phyloP scores from a whole-genome alignment of 2,329 filamentous ascomycete species.

The Microdochium trichocladiopsis region DNA sequence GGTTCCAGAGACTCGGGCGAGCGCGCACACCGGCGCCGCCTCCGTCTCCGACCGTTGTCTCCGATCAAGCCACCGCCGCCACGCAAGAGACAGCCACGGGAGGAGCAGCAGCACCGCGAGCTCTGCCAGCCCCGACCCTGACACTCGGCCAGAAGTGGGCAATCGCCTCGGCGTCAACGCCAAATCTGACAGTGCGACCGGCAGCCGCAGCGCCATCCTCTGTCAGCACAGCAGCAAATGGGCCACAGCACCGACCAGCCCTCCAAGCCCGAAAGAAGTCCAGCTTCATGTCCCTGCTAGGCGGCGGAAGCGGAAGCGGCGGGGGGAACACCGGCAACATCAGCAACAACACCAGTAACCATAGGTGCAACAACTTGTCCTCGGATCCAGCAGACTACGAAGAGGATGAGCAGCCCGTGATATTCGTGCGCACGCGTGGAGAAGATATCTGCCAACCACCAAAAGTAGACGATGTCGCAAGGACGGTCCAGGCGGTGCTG shows the following conservation, averaged over 20 bases:
- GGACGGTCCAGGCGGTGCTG: neutral
- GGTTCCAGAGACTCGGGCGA: neutral
- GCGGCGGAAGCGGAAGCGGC: no score
- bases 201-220: no score
- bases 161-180: no score
- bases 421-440: neutral
- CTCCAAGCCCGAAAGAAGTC: neutral
- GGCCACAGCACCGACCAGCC: neutral
- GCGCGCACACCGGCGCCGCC: neutral
- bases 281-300: neutral
- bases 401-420: neutral
- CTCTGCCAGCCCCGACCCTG: no score
- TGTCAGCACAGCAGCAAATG: neutral
- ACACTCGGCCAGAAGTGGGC: no score
- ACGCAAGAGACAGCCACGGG: no score
- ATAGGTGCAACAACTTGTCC: neutral
- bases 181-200: no score
- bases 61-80: no score
- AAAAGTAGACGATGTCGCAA: neutral
- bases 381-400: neutral
- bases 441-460: neutral
- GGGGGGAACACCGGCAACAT: neutral
- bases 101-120: no score
- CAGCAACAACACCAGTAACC: neutral
- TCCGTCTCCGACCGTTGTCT: no score